phyloP scores from a whole-genome alignment of 2,329 filamentous ascomycete genomes.

The Emergomyces orientalis region DNA sequence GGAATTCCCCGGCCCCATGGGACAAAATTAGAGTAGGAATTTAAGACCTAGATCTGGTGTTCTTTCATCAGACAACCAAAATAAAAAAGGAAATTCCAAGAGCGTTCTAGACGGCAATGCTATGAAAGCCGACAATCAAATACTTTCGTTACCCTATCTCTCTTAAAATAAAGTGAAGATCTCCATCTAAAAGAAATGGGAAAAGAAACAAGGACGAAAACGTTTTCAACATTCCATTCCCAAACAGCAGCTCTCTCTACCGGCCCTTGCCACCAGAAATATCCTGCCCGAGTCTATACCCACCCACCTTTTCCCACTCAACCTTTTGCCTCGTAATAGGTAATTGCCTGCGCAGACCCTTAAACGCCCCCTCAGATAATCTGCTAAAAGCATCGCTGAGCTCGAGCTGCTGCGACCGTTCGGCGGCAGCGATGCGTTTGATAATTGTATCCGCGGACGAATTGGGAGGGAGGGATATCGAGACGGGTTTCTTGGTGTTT shows the following conservation, averaged over 20 bases:
- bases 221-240: background rate
- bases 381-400: constrained; percentile 81
- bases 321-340: constrained; percentile 97
- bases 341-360: constrained; percentile 80
- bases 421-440: constrained; percentile 65
- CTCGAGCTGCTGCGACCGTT: constrained; percentile 94
- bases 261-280: constrained; percentile 57
- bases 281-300: constrained; percentile 76
- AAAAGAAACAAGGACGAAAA: background rate
- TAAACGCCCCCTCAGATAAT: constrained; percentile 91
- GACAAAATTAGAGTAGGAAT: background rate
- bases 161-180: background rate
- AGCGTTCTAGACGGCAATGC: background rate
- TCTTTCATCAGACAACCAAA: background rate
- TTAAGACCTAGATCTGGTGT: too few species aligned
- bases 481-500: constrained; percentile 72
- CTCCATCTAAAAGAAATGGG: background rate
- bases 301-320: constrained; percentile 97
- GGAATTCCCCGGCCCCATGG: background rate
- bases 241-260: constrained; percentile 10
- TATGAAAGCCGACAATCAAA: background rate
- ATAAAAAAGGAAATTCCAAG: background rate
- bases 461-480: constrained; percentile 50
- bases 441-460: constrained; percentile 62
- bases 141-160: background rate